Conservation (phyloP, 2,329 filamentous ascomycete species). For the Coniochaeta prunicola region DNA sequence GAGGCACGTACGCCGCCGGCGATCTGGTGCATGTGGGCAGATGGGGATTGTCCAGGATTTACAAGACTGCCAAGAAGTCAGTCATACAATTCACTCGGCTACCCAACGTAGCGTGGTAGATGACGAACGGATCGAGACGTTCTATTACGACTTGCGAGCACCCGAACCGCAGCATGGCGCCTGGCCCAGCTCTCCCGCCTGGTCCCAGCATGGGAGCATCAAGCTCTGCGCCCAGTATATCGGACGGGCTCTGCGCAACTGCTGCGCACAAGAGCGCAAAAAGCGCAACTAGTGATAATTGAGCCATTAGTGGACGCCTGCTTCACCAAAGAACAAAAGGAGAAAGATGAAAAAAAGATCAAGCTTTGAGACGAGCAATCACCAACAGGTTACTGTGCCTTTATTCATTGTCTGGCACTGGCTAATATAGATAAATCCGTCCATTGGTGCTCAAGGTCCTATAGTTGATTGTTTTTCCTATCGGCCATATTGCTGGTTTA, state of each 20-base stretch:
- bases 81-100: background rate
- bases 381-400: too few relatives aligned
- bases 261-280: background rate
- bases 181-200: background rate
- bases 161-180: constrained; percentile 14
- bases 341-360: background rate
- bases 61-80: constrained; percentile 10
- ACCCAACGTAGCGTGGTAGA: background rate
- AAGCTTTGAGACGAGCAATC: too few relatives aligned
- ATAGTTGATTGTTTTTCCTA: background rate
- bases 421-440: too few relatives aligned
- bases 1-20: constrained; percentile 12
- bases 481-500: background rate
- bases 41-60: constrained; percentile 13
- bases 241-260: background rate
- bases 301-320: background rate
- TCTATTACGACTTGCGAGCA: constrained; percentile 16
- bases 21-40: constrained; percentile 15
- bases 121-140: constrained; percentile 17
- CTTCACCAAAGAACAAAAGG: background rate
- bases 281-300: background rate
- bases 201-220: background rate
- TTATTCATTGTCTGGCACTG: too few relatives aligned
- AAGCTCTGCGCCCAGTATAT: background rate
- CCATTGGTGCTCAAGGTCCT: background rate